Evolutionary conservation across 257 asterid genomes (phyloP).

Genomic region (Nicotiana tomentosiformis): DNA sequence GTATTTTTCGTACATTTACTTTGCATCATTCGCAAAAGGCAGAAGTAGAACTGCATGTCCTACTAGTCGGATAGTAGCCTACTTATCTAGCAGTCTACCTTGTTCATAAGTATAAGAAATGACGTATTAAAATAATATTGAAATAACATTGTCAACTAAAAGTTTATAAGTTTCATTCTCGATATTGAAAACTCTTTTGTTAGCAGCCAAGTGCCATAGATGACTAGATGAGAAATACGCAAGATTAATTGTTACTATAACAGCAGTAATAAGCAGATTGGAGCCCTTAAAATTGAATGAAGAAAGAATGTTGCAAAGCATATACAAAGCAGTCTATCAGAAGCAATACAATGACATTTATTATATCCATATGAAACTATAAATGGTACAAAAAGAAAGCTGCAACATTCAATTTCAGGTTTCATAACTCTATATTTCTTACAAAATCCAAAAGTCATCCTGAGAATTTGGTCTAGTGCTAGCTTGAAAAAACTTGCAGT

Average conservation of each 20-base stretch:
- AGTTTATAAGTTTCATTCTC: no score
- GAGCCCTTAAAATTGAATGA: background rate
- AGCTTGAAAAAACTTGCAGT: background rate
- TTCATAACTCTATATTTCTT: background rate
- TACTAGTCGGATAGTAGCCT: no score
- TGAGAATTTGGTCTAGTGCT: background rate
- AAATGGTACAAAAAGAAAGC: background rate
- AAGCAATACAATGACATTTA: background rate
- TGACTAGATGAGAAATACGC: background rate
- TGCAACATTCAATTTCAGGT: background rate
- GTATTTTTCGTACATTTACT: no score
- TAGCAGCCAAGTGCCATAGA: background rate
- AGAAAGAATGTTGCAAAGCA: background rate
- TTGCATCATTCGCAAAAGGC: no score
- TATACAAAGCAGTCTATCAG: background rate
- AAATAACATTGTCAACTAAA: no score
- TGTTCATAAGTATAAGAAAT: no score
- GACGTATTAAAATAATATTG: no score
- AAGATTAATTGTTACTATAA: background rate
- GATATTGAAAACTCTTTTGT: no score
- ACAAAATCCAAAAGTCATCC: background rate
- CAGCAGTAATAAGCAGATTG: background rate
- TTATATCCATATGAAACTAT: background rate
- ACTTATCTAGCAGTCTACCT: no score
- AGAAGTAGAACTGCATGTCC: no score